phyloP scores from a whole-genome alignment of 1,284 basidiomycete species.

The Caloboletus firmus region DNA sequence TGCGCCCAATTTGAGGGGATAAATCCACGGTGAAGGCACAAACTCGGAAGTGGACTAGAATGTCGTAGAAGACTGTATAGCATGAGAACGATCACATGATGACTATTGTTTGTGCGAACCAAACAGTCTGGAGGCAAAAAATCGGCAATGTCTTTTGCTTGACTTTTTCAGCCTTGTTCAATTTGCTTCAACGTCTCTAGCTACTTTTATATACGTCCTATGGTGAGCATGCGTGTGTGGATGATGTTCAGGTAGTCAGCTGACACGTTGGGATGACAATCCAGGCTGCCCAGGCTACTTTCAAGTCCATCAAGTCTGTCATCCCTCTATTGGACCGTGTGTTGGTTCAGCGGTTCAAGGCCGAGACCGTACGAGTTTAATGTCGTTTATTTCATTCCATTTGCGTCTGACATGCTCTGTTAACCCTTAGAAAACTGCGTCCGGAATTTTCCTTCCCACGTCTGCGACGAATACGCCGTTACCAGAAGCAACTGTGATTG shows the following conservation, averaged over 20 bases:
- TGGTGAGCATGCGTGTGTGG: slow-evolving; percentile 23
- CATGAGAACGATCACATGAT: slow-evolving; percentile 24
- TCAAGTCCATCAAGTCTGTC: slow-evolving; percentile 93
- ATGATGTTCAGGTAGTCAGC: not conserved
- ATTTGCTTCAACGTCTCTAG: slow-evolving; percentile 3
- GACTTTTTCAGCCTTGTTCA: slow-evolving; percentile 29
- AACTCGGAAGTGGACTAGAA: not conserved
- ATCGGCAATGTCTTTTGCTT: slow-evolving; percentile 8
- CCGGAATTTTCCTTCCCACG: slow-evolving; percentile 92
- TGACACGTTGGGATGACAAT: not conserved
- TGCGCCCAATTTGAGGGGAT: not conserved
- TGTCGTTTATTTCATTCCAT: not conserved
- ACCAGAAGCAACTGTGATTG: slow-evolving; percentile 95
- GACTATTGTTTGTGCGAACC: slow-evolving; percentile 23
- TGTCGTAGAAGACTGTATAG: not conserved
- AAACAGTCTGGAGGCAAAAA: slow-evolving; percentile 28
- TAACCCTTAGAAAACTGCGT: slow-evolving; percentile 81
- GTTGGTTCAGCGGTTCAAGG: slow-evolving; percentile 95
- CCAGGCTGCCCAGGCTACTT: slow-evolving; percentile 77
- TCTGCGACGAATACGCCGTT: slow-evolving; percentile 82
- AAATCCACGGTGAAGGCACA: not conserved
- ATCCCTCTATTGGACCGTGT: slow-evolving; percentile 95
- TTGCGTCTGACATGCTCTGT: not conserved
- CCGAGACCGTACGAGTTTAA: slow-evolving; percentile 69
- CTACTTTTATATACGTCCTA: slow-evolving; percentile 15